phyloP scores from a whole-genome alignment of 2,329 filamentous ascomycete genomes.

The Hymenoscyphus scutula region DNA sequence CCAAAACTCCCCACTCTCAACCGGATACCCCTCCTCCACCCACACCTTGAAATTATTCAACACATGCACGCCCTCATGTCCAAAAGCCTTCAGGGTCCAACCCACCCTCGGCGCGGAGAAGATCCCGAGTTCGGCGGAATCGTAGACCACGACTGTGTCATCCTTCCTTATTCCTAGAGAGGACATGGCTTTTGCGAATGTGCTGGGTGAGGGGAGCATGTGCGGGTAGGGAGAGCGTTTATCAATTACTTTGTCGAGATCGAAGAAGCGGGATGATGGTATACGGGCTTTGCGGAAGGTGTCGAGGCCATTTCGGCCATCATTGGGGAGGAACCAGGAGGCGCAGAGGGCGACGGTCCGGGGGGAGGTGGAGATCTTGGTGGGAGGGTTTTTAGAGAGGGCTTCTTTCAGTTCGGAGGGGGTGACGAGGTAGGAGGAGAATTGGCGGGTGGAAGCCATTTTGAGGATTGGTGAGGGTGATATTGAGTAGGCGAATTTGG shows the following conservation, averaged over 20 bases:
- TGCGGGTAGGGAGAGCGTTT: conserved; percentile 87
- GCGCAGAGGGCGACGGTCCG: conserved; percentile 87
- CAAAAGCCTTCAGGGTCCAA: conserved; percentile 90
- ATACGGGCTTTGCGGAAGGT: conserved; percentile 82
- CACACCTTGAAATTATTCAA: conserved; percentile 96
- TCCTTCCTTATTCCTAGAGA: conserved; percentile 82
- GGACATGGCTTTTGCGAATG: conserved; percentile 86
- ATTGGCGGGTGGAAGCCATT: conserved; percentile 42
- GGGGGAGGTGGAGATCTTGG: conserved; percentile 75
- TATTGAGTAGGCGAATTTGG: not conserved
- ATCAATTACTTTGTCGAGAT: conserved; percentile 89
- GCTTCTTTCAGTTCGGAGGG: conserved; percentile 79
- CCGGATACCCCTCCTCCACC: conserved; percentile 79
- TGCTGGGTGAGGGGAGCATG: conserved; percentile 82
- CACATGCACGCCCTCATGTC: conserved; percentile 82
- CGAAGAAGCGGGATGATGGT: conserved; percentile 90
- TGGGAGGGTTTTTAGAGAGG: conserved; percentile 76
- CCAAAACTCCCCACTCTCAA: conserved; percentile 74
- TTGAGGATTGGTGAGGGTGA: conserved; percentile 27
- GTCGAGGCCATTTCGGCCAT: conserved; percentile 75
- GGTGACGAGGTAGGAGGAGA: conserved; percentile 83
- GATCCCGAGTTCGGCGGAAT: conserved; percentile 85
- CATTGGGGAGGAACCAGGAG: conserved; percentile 95
- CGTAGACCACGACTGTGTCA: conserved; percentile 91
- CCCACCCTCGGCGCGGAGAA: conserved; percentile 91